Evolutionary conservation across 1,284 basidiomycete species (phyloP).

Genomic region (Marasmius tenuissimus): DNA sequence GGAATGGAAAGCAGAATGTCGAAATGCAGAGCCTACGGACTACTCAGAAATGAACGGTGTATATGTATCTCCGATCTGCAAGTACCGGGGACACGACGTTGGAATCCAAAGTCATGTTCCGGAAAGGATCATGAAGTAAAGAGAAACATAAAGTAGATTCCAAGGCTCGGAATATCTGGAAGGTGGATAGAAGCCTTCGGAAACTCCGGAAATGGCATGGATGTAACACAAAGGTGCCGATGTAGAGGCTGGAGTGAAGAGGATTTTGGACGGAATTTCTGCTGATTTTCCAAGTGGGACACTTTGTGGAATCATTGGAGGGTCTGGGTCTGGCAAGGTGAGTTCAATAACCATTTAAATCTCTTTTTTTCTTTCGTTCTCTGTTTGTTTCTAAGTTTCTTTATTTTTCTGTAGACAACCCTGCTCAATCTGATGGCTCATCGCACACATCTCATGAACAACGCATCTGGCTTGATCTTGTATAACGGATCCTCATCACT

Average conservation of each 20-base stretch:
- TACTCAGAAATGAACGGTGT: too few relatives aligned
- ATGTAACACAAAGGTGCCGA: not conserved
- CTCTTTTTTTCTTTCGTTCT: not conserved
- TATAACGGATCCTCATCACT: conserved; percentile 7
- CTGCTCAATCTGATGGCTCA: conserved; percentile 7
- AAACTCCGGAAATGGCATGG: too few relatives aligned
- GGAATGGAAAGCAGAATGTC: too few relatives aligned
- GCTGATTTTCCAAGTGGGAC: conserved; percentile 9
- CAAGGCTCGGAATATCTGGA: too few relatives aligned
- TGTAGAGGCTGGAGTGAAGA: conserved; percentile 2
- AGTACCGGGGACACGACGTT: too few relatives aligned
- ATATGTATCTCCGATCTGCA: too few relatives aligned
- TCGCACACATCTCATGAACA: not conserved
- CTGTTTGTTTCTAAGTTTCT: not conserved
- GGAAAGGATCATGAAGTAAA: too few relatives aligned
- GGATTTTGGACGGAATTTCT: conserved; percentile 6
- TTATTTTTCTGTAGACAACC: conserved; percentile 2
- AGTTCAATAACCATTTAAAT: not conserved
- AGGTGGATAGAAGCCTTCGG: too few relatives aligned
- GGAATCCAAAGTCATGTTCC: too few relatives aligned
- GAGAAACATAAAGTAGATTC: too few relatives aligned
- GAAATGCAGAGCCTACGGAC: too few relatives aligned
- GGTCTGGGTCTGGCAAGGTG: conserved; percentile 13
- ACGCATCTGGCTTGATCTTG: conserved; percentile 4
- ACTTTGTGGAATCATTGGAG: conserved; percentile 10